Evolutionary conservation across 1,139 yeast species (phyloP).

Genomic region (Debaryomycetaceae sp.): DNA sequence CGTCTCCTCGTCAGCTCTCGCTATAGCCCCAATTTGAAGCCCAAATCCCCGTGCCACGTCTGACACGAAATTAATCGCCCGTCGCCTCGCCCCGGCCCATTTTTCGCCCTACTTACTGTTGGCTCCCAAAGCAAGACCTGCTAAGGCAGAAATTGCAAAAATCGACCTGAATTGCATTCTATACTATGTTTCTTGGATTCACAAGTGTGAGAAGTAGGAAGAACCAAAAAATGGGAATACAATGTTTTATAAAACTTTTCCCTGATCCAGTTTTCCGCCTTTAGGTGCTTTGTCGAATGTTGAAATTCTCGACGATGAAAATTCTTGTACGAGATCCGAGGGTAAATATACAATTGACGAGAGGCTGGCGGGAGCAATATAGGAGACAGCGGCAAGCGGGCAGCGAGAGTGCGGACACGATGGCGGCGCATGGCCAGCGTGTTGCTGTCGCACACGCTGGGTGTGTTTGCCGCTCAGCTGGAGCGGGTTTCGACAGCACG

Average conservation of each 20-base stretch:
- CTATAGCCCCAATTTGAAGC: neutral
- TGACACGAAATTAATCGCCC: neutral
- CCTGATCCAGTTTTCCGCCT: constrained; percentile 4
- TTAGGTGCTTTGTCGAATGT: constrained; percentile 3
- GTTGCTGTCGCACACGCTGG: no score
- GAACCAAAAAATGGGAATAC: neutral
- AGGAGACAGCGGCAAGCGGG: no score
- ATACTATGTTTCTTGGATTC: constrained; percentile 5
- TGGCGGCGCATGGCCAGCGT: no score
- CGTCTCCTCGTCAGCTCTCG: neutral
- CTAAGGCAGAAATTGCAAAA: constrained; percentile 43
- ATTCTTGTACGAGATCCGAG: constrained; percentile 3
- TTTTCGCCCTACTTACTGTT: constrained; percentile 41
- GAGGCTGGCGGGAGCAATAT: no score
- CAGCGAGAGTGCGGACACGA: no score
- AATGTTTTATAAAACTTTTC: constrained; percentile 1
- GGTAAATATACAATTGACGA: neutral
- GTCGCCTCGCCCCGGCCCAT: neutral
- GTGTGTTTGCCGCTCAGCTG: no score
- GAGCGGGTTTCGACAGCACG: no score
- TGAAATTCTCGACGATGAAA: constrained; percentile 1
- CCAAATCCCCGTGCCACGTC: neutral
- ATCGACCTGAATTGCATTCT: constrained; percentile 52
- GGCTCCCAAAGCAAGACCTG: constrained; percentile 46
- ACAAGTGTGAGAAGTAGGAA: neutral